phyloP scores from a whole-genome alignment of 2,329 filamentous ascomycete species.

The Davidsoniella neocaledoniae region DNA sequence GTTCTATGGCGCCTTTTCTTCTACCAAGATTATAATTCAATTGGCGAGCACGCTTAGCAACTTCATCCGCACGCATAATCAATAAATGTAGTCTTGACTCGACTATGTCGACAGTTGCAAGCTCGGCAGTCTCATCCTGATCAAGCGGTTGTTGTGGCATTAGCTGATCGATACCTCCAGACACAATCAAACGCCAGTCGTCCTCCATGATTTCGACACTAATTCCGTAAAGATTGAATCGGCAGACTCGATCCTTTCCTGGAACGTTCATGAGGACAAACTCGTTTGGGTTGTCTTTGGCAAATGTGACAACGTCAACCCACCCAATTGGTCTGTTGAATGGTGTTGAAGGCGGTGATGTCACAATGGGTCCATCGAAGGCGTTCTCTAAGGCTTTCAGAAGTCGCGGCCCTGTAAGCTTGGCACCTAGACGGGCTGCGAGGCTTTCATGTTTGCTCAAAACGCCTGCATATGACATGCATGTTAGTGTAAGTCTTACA shows the following conservation, averaged over 20 bases:
- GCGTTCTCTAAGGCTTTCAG: slow-evolving; percentile 74
- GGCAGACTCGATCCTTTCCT: slow-evolving; percentile 56
- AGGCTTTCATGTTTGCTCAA: slow-evolving; percentile 74
- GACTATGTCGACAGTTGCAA: slow-evolving; percentile 69
- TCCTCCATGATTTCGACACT: slow-evolving; percentile 77
- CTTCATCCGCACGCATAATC: slow-evolving; percentile 67
- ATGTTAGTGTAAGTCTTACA: too few species aligned
- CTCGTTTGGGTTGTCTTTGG: slow-evolving; percentile 61
- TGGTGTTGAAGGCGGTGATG: slow-evolving; percentile 32
- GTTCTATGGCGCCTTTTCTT: slow-evolving; percentile 54
- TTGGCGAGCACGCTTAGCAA: slow-evolving; percentile 44
- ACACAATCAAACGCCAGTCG: slow-evolving; percentile 70
- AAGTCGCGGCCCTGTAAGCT: slow-evolving; percentile 64
- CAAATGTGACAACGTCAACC: slow-evolving; percentile 75
- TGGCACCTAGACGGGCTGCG: slow-evolving; percentile 69
- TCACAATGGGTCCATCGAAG: slow-evolving; percentile 62
- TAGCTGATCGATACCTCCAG: slow-evolving; percentile 61
- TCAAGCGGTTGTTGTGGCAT: slow-evolving; percentile 66
- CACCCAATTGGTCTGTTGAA: slow-evolving; percentile 47
- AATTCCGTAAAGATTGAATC: slow-evolving; percentile 66
- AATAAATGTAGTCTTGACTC: slow-evolving; percentile 62
- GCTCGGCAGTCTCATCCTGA: slow-evolving; percentile 73
- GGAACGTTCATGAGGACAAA: slow-evolving; percentile 55
- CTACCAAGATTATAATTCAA: slow-evolving; percentile 67
- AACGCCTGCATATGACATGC: slow-evolving; percentile 32